A percentile compares a stretch with the other conserved stretches of the same genome.
These are phyloP conservation scores for Panicum hallii DNA, from an alignment of 202 grass and related monocot species.

Conservation along the genomic window DNA sequence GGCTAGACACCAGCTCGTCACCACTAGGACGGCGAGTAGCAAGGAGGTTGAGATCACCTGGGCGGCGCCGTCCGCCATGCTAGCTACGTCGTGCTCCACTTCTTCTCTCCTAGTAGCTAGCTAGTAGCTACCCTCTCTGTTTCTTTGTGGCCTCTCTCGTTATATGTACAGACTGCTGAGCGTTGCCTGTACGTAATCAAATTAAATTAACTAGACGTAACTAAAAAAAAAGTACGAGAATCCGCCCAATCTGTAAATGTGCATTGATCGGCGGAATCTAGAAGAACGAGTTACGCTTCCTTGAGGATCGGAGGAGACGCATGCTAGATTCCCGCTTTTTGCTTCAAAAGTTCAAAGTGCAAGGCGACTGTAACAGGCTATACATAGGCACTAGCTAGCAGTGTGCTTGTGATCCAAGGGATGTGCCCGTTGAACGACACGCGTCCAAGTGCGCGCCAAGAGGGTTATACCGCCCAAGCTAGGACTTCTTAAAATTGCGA, in stretches of 20 bases:
- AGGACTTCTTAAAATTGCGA: no score
- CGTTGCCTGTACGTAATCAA: constrained; percentile 3
- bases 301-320: constrained; percentile 2
- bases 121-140: background rate
- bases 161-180: background rate
- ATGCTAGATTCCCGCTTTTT: background rate
- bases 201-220: background rate
- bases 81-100: background rate
- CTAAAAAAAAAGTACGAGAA: background rate
- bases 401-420: no score
- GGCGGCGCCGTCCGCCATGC: constrained; percentile 5
- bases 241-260: background rate
- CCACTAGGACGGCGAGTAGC: constrained; percentile 1
- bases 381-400: no score
- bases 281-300: background rate
- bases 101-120: background rate
- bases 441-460: background rate
- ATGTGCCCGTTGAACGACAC: background rate
- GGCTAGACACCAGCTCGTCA: background rate
- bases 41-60: background rate
- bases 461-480: background rate
- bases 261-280: background rate
- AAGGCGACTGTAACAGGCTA: background rate
- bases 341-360: background rate
- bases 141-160: background rate